Evolutionary conservation across 164 flowering plant species (phyloP).

Genomic region (Vitis amurensis): DNA sequence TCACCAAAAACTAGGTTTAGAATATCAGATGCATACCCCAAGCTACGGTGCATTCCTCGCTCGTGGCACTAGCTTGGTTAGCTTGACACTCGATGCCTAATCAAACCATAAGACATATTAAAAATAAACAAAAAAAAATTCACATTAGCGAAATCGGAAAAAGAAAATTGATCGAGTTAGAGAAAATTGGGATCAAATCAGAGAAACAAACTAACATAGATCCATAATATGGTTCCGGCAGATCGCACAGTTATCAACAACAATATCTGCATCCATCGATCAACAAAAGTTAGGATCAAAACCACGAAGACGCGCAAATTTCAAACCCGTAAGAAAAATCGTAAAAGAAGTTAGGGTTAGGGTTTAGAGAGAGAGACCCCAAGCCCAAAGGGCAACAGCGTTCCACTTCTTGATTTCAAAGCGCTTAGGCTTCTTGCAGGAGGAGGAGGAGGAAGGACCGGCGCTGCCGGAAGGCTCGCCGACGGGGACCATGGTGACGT

Average conservation of each 20-base stretch:
- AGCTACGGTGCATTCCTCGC: constrained; percentile 44
- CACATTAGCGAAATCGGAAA: background rate
- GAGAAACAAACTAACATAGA: constrained; percentile 30
- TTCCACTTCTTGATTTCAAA: constrained; percentile 78
- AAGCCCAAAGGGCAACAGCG: constrained; percentile 73
- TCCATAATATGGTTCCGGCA: constrained; percentile 52
- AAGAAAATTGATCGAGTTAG: background rate
- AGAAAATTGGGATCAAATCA: too few relatives aligned
- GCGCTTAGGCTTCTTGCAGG: constrained; percentile 55
- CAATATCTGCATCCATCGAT: constrained; percentile 31
- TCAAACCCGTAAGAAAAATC: background rate
- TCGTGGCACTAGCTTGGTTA: constrained; percentile 42
- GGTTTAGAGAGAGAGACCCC: constrained; percentile 42
- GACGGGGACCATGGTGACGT: constrained; percentile 52
- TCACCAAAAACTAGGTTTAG: background rate
- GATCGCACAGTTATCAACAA: constrained; percentile 48
- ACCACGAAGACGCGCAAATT: background rate
- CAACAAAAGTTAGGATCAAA: background rate
- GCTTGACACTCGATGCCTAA: constrained; percentile 45
- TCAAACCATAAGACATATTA: background rate
- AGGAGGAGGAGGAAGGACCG: constrained; percentile 34
- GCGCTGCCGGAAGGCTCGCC: constrained; percentile 47
- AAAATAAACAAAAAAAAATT: background rate
- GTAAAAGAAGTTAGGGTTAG: constrained; percentile 1
- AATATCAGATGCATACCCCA: constrained; percentile 29